Base-by-base conservation (phyloP, 2,329 filamentous ascomycete genomes). In the Aspergillus sp. region DNA sequence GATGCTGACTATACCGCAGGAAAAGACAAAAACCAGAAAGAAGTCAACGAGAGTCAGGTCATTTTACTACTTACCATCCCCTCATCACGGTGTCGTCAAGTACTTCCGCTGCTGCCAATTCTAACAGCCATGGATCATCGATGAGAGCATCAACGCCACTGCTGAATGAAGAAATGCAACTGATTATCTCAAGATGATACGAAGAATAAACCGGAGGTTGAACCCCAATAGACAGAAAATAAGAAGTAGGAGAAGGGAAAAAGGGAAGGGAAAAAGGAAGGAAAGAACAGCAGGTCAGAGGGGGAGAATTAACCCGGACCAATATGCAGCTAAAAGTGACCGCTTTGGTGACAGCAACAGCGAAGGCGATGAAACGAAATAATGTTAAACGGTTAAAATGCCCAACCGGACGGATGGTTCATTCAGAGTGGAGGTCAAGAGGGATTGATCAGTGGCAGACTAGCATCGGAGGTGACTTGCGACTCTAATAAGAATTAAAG, bases 31-130 rank as follows among this genome's bases (percentile, higher is more conserved):
- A 9, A 3, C 3, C 6, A 29, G 26, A 29, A 29, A 29, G 7
- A 29, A 39, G 49, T 18, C 53, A 29, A 53, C 11, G 47, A 12
- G 42, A 49, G 36, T 20, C 18, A 20, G 45, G 52, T 16, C 39
- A 42, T 42, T 7, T 20, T 46, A 20, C 45, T 47, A 24, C 72
- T 72, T 39, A 75, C 72, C 72, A 75, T 71, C 72, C 72, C 71
- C 72, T 75, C 72, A 74, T 75, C 64, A 75, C 72, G 72, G 63
- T 68, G 61, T 69, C 57, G 57, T 61, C 55, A 57, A 50, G 58
- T 65, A 59, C 52, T 59, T 64, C 60, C 59, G 65, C 55, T 59
- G 57, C 57, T 54, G 57, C 51, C 45, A 52, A 56, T 60, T 26
- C 58, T 45, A 61, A 66, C 47, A 65, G 62, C 66, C 65, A 67